Percentiles rank a stretch among this genome's conserved stretches.
Evolutionary conservation across 139 green algal genomes (phyloP).

Genomic region (Chlorella sp.): DNA sequence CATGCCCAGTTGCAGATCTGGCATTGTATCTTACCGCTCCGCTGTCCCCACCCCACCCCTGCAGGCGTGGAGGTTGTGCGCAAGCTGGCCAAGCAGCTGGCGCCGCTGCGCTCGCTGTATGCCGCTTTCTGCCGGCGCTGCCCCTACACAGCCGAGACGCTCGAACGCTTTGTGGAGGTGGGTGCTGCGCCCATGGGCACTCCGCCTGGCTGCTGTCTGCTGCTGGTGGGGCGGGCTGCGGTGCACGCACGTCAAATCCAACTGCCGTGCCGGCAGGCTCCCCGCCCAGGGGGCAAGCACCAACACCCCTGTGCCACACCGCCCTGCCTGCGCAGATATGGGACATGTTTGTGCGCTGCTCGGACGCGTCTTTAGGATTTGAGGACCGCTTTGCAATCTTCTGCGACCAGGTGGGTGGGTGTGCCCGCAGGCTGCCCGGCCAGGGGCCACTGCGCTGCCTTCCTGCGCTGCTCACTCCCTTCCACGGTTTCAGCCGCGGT

Average conservation of each 20-base stretch:
- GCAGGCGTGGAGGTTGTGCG: slow-evolving; percentile 32
- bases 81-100: slow-evolving; percentile 31
- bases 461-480: too few relatives aligned
- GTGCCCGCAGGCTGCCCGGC: too few relatives aligned
- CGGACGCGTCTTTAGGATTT: slow-evolving; percentile 24
- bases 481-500: too few relatives aligned
- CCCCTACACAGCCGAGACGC: slow-evolving; percentile 16
- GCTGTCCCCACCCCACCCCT: not conserved
- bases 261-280: too few relatives aligned
- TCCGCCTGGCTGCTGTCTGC: too few relatives aligned
- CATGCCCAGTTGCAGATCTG: too few relatives aligned
- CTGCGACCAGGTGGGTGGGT: slow-evolving; percentile 23
- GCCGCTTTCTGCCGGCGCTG: not conserved
- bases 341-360: slow-evolving; percentile 26
- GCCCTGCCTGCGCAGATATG: slow-evolving; percentile 8
- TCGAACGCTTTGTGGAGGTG: slow-evolving; percentile 2
- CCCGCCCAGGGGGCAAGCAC: too few relatives aligned
- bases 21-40: not conserved
- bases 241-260: too few relatives aligned
- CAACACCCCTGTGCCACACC: too few relatives aligned
- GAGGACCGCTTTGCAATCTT: slow-evolving; percentile 41
- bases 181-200: too few relatives aligned
- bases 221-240: too few relatives aligned
- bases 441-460: too few relatives aligned
- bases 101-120: slow-evolving; percentile 5